Evolutionary conservation across 257 asterid species (phyloP).

Genomic region (Anisodus tanguticus): DNA sequence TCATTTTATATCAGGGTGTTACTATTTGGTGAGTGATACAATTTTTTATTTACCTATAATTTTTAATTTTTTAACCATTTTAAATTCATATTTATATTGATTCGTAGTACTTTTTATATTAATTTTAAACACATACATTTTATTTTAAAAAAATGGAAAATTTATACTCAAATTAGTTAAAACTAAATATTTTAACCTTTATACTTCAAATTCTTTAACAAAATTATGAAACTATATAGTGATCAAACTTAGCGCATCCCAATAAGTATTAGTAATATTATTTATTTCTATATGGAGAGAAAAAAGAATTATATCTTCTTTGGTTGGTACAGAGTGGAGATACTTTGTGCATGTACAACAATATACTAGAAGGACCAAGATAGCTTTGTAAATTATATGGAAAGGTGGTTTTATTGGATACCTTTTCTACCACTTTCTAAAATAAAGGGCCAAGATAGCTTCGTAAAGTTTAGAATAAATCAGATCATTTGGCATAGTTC

Average conservation of each 20-base stretch:
- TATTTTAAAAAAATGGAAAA: too few relatives aligned
- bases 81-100: too few relatives aligned
- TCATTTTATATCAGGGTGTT: neutral
- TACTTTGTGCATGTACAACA: neutral
- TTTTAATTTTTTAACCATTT: too few relatives aligned
- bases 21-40: neutral
- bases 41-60: neutral
- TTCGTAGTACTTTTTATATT: too few relatives aligned
- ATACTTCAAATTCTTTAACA: neutral
- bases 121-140: too few relatives aligned
- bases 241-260: neutral
- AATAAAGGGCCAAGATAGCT: neutral
- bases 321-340: neutral
- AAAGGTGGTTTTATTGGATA: neutral
- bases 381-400: neutral
- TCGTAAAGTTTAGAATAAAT: too few relatives aligned
- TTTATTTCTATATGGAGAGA: neutral
- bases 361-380: neutral
- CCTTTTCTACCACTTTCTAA: neutral
- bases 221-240: neutral
- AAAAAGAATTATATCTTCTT: neutral
- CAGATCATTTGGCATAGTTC: too few relatives aligned
- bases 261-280: neutral
- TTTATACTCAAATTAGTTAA: too few relatives aligned
- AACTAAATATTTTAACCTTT: neutral